Evolutionary conservation across 208 protist genomes (phyloP).

Genomic region (Polymyxa betae): DNA sequence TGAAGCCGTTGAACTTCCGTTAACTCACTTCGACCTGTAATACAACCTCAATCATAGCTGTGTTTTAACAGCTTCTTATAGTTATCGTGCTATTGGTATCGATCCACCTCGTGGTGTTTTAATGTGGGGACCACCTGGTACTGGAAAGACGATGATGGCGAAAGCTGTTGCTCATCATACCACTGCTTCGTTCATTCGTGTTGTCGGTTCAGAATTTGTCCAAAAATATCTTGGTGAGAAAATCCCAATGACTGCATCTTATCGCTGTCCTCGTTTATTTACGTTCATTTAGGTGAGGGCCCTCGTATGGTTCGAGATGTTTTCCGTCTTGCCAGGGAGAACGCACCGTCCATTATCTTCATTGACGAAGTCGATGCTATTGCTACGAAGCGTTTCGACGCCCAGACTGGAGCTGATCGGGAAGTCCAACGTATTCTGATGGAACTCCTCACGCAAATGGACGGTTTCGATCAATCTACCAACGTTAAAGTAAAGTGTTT

Average conservation of each 20-base stretch:
- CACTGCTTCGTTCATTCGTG: conserved; percentile 87
- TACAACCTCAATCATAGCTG: not conserved
- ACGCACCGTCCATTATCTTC: conserved; percentile 98
- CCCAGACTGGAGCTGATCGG: conserved; percentile 93
- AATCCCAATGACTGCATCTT: not conserved
- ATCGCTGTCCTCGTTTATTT: not conserved
- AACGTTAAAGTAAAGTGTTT: conserved; percentile 90
- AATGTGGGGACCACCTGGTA: conserved; percentile 79
- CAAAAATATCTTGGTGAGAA: conserved; percentile 96
- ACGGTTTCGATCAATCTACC: conserved; percentile 97
- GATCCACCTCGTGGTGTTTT: conserved; percentile 98
- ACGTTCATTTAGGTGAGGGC: conserved; percentile 87
- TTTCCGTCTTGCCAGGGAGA: conserved; percentile 95
- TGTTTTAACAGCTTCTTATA: not conserved
- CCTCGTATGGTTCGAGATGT: conserved; percentile 98
- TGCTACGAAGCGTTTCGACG: conserved; percentile 99
- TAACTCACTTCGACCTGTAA: conserved; percentile 98
- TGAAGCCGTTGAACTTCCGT: conserved; percentile 99
- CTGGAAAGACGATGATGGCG: conserved; percentile 84
- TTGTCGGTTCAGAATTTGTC: conserved; percentile 99
- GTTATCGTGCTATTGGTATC: conserved; percentile 90
- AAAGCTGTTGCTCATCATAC: conserved; percentile 98
- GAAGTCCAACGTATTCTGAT: conserved; percentile 99
- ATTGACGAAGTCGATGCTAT: conserved; percentile 99
- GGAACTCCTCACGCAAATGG: conserved; percentile 99